A percentile compares a stretch with the other conserved stretches of the same genome.
phyloP scores from a whole-genome alignment of 2,329 filamentous ascomycete genomes.

The Xylaria sp. region DNA sequence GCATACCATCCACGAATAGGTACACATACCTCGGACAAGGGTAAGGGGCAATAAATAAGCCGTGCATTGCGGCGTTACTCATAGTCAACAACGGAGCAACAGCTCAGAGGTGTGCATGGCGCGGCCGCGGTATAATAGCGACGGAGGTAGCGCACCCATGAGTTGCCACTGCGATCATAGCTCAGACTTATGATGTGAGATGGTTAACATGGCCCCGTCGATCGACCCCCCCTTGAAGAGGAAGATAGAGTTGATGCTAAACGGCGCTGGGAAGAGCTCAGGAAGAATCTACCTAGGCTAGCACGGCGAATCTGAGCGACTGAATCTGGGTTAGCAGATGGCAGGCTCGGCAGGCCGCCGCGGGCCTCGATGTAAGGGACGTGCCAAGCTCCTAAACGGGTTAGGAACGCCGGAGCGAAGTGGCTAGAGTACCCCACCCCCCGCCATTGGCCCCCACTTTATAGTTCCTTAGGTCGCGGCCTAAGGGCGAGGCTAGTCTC shows the following conservation, averaged over 20 bases:
- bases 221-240: background rate
- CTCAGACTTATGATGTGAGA: background rate
- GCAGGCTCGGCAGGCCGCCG: background rate
- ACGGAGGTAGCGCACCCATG: no score
- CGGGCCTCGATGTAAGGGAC: background rate
- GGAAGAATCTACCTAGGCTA: background rate
- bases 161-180: background rate
- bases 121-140: background rate
- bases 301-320: background rate
- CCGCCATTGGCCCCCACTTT: background rate
- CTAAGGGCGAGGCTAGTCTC: background rate
- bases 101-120: background rate
- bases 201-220: background rate
- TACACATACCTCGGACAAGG: background rate
- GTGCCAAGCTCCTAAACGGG: background rate
- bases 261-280: background rate
- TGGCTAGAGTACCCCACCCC: background rate
- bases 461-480: background rate
- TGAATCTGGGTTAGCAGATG: background rate
- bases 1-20: background rate
- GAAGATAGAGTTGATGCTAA: background rate
- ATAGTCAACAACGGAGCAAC: background rate
- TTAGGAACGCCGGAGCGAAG: background rate
- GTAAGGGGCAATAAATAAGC: background rate
- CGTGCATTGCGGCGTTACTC: background rate